These are phyloP conservation scores for Fusarium goolgardi DNA, from an alignment of 2,329 filamentous ascomycete genomes.

Conservation along the genomic window DNA sequence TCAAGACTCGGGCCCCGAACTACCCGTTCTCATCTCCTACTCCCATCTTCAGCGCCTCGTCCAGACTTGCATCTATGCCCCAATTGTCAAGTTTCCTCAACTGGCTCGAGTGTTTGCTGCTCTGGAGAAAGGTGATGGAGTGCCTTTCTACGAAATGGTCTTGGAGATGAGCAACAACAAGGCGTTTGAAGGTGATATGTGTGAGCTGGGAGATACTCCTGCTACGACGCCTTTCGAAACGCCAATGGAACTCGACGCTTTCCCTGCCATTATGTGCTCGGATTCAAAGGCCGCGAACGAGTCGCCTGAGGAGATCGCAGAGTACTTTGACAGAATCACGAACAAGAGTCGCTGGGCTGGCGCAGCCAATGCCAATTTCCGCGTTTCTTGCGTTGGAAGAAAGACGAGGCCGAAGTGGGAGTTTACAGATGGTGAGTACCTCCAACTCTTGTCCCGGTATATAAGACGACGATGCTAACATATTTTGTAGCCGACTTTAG, in stretches of 20 bases:
- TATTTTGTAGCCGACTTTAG: constrained; percentile 44
- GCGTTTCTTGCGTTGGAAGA: constrained; percentile 55
- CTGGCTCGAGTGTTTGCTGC: constrained; percentile 59
- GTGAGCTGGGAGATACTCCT: constrained; percentile 45
- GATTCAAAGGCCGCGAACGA: constrained; percentile 52
- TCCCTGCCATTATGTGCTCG: constrained; percentile 60
- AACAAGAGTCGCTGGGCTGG: constrained; percentile 57
- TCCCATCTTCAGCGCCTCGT: constrained; percentile 59
- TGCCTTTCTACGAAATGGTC: constrained; percentile 56
- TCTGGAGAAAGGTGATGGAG: constrained; percentile 59
- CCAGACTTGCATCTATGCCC: constrained; percentile 58
- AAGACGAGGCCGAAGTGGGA: constrained; percentile 55
- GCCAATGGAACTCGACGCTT: constrained; percentile 52
- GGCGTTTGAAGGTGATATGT: constrained; percentile 31
- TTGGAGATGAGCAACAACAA: constrained; percentile 13
- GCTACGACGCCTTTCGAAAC: constrained; percentile 46
- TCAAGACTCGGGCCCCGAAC: constrained; percentile 49
- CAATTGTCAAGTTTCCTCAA: constrained; percentile 55
- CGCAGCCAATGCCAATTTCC: constrained; percentile 56
- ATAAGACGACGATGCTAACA: constrained; percentile 8
- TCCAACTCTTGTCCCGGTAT: too few relatives aligned
- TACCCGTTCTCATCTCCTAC: constrained; percentile 64
- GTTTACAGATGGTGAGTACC: constrained; percentile 50
- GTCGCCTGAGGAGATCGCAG: constrained; percentile 51
- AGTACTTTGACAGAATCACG: constrained; percentile 50